Conservation (phyloP, 352 stramenopile genomes). For the Pseudoperonospora humuli region DNA sequence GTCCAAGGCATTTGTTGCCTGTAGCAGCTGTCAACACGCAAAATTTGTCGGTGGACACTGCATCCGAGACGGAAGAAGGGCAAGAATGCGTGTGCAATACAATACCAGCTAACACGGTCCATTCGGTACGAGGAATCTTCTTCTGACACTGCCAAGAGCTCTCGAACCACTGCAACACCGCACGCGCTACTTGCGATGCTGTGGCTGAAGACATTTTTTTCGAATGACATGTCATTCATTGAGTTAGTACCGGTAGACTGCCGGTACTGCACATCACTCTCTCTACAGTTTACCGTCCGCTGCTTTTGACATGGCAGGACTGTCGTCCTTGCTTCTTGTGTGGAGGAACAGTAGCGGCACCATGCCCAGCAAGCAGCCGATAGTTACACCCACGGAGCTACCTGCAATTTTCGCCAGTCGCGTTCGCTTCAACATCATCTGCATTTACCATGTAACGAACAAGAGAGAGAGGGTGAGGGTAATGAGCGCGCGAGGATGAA, state of each 20-base stretch:
- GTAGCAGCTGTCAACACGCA: slow-evolving; percentile 50
- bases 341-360: slow-evolving; percentile 66
- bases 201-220: slow-evolving; percentile 12
- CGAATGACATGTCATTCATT: slow-evolving; percentile 5
- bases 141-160: slow-evolving; percentile 40
- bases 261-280: slow-evolving; percentile 1
- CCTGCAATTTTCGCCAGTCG: slow-evolving; percentile 60
- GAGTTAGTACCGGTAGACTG: neutral
- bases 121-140: slow-evolving; percentile 45
- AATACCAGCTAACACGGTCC: slow-evolving; percentile 57
- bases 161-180: slow-evolving; percentile 59
- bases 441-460: neutral
- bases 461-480: slow-evolving; percentile 2
- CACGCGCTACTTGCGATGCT: slow-evolving; percentile 26
- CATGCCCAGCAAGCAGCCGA: slow-evolving; percentile 76
- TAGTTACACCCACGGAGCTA: slow-evolving; percentile 59
- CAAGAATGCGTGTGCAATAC: slow-evolving; percentile 24
- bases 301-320: neutral
- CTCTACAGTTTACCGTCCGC: neutral
- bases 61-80: neutral
- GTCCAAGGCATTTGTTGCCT: slow-evolving; percentile 77
- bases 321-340: slow-evolving; percentile 30
- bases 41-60: slow-evolving; percentile 10
- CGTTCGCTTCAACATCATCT: slow-evolving; percentile 59
- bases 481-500: neutral